These are phyloP conservation scores for Phytophthora vignae DNA, from an alignment of 352 stramenopile species.

Conservation along the genomic window DNA sequence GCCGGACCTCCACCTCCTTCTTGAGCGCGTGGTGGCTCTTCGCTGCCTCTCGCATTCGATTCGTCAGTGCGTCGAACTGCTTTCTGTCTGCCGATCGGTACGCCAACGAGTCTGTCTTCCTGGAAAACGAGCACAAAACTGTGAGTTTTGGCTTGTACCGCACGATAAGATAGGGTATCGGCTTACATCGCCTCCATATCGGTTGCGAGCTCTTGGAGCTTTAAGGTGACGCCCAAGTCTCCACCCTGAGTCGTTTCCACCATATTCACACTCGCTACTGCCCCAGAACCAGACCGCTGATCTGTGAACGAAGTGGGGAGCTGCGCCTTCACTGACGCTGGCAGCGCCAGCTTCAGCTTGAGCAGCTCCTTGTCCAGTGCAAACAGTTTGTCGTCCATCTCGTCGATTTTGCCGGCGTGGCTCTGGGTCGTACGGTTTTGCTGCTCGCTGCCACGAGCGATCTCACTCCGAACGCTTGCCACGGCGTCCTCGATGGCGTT, in stretches of 20 bases:
- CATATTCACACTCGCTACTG: background rate
- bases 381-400: conserved; percentile 72
- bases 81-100: conserved; percentile 59
- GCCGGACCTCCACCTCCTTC: conserved; percentile 50
- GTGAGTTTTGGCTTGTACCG: conserved; percentile 6
- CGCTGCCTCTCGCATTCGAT: conserved; percentile 56
- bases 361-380: conserved; percentile 72
- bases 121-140: conserved; percentile 12
- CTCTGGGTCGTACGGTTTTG: conserved; percentile 37
- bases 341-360: conserved; percentile 65
- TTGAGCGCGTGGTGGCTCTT: conserved; percentile 54
- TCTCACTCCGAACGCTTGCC: conserved; percentile 47
- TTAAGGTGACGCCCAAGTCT: conserved; percentile 41
- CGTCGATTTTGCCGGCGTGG: conserved; percentile 34
- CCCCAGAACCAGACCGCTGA: background rate
- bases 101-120: conserved; percentile 47
- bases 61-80: conserved; percentile 71
- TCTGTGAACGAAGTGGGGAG: conserved; percentile 31
- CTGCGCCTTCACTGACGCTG: conserved; percentile 51
- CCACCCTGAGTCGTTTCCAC: conserved; percentile 23
- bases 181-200: conserved; percentile 55
- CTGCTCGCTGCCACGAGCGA: conserved; percentile 39
- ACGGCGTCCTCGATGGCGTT: conserved; percentile 55
- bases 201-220: conserved; percentile 46
- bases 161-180: too few species aligned